Conservation (phyloP, 306 rosid genomes). For the Inga laurina region DNA sequence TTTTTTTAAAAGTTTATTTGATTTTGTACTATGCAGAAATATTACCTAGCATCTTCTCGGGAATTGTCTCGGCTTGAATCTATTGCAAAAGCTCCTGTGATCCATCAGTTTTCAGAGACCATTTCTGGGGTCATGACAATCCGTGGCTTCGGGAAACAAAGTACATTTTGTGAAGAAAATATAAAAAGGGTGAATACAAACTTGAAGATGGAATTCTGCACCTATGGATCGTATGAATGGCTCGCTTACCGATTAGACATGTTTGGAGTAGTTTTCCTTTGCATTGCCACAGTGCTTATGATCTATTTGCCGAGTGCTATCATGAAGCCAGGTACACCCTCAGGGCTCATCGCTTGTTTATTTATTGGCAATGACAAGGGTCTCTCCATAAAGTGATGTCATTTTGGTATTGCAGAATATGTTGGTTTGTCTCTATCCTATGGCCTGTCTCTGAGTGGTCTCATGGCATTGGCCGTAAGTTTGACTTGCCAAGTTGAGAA, state of each 20-base stretch:
- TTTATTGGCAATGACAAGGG: neutral
- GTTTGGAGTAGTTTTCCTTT: neutral
- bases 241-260: neutral
- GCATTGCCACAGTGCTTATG: neutral
- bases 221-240: neutral
- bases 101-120: constrained; percentile 3
- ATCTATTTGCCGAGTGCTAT: neutral
- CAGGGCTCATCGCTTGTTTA: neutral
- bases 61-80: neutral
- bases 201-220: neutral
- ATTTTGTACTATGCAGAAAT: neutral
- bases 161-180: neutral
- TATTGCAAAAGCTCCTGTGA: neutral
- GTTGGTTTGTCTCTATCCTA: neutral
- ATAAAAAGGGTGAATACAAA: neutral
- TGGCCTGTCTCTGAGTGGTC: neutral
- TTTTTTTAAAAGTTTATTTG: neutral
- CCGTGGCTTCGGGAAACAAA: neutral
- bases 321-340: neutral
- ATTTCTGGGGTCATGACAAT: neutral
- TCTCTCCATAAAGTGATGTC: neutral
- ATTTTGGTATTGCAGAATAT: neutral
- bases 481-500: neutral
- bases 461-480: neutral
- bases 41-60: neutral